Evolutionary conservation across 2,329 filamentous ascomycete species (phyloP).

Genomic region (Trichoderma cornu-damae): DNA sequence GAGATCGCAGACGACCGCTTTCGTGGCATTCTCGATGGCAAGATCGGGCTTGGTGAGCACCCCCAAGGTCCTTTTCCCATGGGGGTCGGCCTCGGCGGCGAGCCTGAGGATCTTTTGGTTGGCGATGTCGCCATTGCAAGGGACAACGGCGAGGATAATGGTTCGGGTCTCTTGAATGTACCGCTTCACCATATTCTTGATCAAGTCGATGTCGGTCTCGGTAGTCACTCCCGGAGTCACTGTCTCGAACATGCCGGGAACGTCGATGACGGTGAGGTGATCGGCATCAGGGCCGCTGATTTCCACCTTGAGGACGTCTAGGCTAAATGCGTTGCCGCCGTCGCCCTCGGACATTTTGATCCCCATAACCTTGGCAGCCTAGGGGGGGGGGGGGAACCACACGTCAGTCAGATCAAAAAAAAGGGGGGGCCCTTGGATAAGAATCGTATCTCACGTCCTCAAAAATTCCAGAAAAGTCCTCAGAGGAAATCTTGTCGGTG

Average conservation of each 20-base stretch:
- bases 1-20: slow-evolving; percentile 38
- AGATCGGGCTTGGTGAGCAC: slow-evolving; percentile 59
- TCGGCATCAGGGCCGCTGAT: slow-evolving; percentile 41
- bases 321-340: slow-evolving; percentile 37
- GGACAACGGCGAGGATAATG: slow-evolving; percentile 45
- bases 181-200: slow-evolving; percentile 42
- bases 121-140: slow-evolving; percentile 38
- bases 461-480: slow-evolving; percentile 36
- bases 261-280: slow-evolving; percentile 50
- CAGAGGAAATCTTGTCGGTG: slow-evolving; percentile 28
- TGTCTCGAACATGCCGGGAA: slow-evolving; percentile 48
- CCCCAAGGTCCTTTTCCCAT: slow-evolving; percentile 40
- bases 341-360: slow-evolving; percentile 30
- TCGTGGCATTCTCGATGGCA: slow-evolving; percentile 37
- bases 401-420: not conserved
- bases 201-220: slow-evolving; percentile 40
- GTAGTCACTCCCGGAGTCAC: slow-evolving; percentile 37
- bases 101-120: slow-evolving; percentile 39
- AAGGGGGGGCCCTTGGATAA: too few species aligned
- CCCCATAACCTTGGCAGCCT: slow-evolving; percentile 43
- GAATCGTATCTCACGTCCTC: slow-evolving; percentile 33
- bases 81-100: slow-evolving; percentile 35
- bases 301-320: slow-evolving; percentile 39
- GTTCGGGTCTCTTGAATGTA: slow-evolving; percentile 45
- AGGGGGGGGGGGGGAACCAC: too few species aligned